Evolutionary conservation across 768 basidiomycete genomes (phyloP), one percentile per base, ranked within the genome.

Genomic region (Mycena albidolilacea): DNA sequence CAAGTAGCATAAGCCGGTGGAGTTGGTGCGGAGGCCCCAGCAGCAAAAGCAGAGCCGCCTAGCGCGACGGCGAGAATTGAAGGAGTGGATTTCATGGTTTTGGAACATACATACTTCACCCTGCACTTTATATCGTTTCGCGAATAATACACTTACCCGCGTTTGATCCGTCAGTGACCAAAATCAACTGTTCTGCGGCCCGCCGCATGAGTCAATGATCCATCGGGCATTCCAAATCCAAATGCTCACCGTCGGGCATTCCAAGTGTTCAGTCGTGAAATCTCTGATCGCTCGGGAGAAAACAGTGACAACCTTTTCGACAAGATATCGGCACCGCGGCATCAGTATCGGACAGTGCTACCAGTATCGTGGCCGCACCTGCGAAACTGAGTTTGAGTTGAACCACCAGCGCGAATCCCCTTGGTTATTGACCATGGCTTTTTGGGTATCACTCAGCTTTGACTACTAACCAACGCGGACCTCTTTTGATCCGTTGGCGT

Each of bases 1-100:
- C 67, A 69, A 62, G 67, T 41, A 54, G 59, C 67, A 30, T 61
- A 61, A 7, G 46, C 21, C 39, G 67, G 67, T 41, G 67, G 67
- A 68, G 48, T 59, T 46, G 66, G 65, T 48, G 66, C 35, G 44
- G 66, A 66, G 21, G 52, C 65, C 23, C 39, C 52, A 66, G 52
- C 37, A 58, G 44, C 67, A 38, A 48, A 37, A 37, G 43, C 46
- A 46, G n/a, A 68, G 57, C 67, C 67, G 41, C 65, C 65, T 8
- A 66, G 52, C 23, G 23, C 52, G 52, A 57, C 38, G 38, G 54
- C 41, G 65, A 66, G 41, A 66, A 23, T 7, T 37, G 41, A 57
- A 57, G 55, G 54, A 66, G 37, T 17, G 63, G 63, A 50, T 64
- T 48, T 64, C 63, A 64, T 64, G 30, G 14, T 37, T 50, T 17